Evolutionary conservation across 2,329 filamentous ascomycete species (phyloP), one percentile per base, ranked within the genome.

Genomic region (Cercospora zeina): DNA sequence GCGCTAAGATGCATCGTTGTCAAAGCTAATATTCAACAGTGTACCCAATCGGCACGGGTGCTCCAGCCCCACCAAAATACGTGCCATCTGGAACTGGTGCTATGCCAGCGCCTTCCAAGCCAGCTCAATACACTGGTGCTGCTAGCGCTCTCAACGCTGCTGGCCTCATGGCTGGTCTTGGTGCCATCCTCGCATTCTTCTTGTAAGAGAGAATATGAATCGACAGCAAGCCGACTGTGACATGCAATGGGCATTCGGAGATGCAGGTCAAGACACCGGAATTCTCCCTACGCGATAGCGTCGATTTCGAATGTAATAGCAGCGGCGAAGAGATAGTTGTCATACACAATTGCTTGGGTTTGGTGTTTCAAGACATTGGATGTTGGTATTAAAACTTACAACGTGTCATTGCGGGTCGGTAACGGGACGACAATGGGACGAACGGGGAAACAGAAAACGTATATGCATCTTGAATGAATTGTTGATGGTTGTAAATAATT

Each of bases 141-240:
- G 67, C 64, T 53, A 57, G 42, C 54, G 59, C 58, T 31, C 50
- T 68, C 58, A 66, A 67, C 59, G 68, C 65, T 34, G 67, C 62
- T 34, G 65, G 67, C 34, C 54, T 67, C 39, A 60, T 70, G 50
- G 64, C 65, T 36, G 68, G 64, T 59, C 58, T 66, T 37, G 69
- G 66, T 62, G 68, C 67, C 58, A 59, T 69, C 50, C 63, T 67
- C 30, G 69, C 69, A 64, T 59, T 70, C 67, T 70, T 70, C 66
- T 53, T 70, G 55, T 70, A 69, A 62, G 56, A 58, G 59, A 34
- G 39, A 13, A 45, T 45, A 3, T 27, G 24, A 27, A 27, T 3
- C 39, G 39, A 45, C 39, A 45, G 39, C 9, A 45, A 19, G 39
- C 39, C 19, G 39, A 10, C 16, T 45, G 21, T 45, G 16, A 21